These are phyloP conservation scores for Carallia pectinifolia DNA, from an alignment of 345 rosid genomes.

Conservation along the genomic window DNA sequence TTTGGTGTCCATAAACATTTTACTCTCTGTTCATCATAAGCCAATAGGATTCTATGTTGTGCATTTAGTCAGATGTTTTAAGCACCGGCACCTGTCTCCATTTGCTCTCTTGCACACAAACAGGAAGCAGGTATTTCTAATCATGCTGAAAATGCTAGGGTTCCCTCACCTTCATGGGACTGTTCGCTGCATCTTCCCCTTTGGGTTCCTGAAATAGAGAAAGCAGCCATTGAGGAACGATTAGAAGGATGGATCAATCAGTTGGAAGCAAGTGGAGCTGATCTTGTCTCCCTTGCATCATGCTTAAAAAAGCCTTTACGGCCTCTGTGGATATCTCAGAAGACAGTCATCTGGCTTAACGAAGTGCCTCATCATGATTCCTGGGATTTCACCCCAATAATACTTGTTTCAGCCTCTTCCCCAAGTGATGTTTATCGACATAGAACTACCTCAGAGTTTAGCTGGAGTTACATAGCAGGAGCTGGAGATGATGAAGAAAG, in stretches of 20 bases:
- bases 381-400: constrained; percentile 87
- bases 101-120: constrained; percentile 14
- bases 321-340: constrained; percentile 89
- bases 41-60: too few species aligned
- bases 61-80: background rate
- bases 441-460: constrained; percentile 61
- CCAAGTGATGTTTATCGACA: constrained; percentile 41
- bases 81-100: background rate
- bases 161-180: constrained; percentile 53
- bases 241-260: constrained; percentile 73
- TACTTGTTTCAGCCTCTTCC: constrained; percentile 78
- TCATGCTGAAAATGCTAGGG: constrained; percentile 19
- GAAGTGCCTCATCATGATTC: constrained; percentile 87
- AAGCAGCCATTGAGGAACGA: constrained; percentile 56
- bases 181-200: constrained; percentile 89
- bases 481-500: constrained; percentile 99
- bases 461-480: constrained; percentile 93
- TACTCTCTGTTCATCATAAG: too few species aligned
- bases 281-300: constrained; percentile 56
- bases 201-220: constrained; percentile 83
- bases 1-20: too few species aligned
- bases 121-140: constrained; percentile 31
- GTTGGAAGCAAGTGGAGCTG: constrained; percentile 80
- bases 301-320: constrained; percentile 72
- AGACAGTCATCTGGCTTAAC: constrained; percentile 80